Evolutionary conservation across 148 eudicot genomes (phyloP).

Genomic region (Diospyros lotus): DNA sequence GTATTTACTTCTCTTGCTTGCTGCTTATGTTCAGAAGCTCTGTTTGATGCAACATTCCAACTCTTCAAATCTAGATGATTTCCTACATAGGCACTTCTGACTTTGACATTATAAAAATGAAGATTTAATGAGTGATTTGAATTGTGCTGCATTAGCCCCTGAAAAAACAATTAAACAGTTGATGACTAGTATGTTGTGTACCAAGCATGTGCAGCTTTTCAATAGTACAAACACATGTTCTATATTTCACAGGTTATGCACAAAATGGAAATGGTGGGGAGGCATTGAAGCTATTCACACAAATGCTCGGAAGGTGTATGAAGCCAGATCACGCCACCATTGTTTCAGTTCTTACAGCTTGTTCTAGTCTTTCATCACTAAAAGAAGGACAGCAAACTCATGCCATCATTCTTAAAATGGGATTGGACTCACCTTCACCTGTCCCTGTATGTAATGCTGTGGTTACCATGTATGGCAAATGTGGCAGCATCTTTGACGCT

Average conservation of each 20-base stretch:
- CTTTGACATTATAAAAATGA: neutral
- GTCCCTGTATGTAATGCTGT: constrained; percentile 33
- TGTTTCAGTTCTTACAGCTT: constrained; percentile 34
- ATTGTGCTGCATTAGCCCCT: neutral
- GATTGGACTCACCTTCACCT: constrained; percentile 15
- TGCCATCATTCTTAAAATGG: constrained; percentile 22
- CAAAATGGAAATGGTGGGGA: constrained; percentile 28
- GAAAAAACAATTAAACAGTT: neutral
- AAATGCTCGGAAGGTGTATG: constrained; percentile 26
- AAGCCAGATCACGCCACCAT: constrained; percentile 35
- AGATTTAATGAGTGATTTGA: neutral
- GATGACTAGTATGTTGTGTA: neutral
- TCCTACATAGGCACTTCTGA: neutral
- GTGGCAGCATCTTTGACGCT: constrained; percentile 34
- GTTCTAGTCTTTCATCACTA: constrained; percentile 29
- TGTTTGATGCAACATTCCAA: neutral
- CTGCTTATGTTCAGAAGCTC: neutral
- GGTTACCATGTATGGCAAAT: constrained; percentile 38
- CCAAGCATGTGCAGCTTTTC: neutral
- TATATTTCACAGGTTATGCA: constrained; percentile 31
- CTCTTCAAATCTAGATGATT: neutral
- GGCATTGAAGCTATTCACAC: constrained; percentile 25
- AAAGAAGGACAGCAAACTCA: constrained; percentile 34
- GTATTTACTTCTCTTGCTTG: neutral
- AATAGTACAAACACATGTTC: neutral